A percentile compares a stretch with the other conserved stretches of the same genome.
Evolutionary conservation across 1,139 yeast species (phyloP).

Genomic region (Hyphopichia fennica): DNA sequence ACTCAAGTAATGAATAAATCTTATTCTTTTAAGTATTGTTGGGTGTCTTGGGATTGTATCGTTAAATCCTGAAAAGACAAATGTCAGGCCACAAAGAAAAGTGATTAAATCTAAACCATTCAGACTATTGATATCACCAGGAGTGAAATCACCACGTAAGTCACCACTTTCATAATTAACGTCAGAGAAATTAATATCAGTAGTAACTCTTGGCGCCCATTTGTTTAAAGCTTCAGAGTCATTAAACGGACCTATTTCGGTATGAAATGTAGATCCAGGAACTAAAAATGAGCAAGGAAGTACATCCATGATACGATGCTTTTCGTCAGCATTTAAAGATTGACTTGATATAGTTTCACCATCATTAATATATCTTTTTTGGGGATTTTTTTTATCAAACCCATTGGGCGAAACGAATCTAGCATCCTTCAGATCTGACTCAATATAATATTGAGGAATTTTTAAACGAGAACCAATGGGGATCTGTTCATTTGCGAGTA

Average conservation of each 20-base stretch:
- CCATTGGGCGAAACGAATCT: too few relatives aligned
- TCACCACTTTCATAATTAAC: slow-evolving; percentile 5
- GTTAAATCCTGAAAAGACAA: background rate
- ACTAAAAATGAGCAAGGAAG: slow-evolving; percentile 15
- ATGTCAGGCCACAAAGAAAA: background rate
- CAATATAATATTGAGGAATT: too few relatives aligned
- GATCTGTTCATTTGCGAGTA: too few relatives aligned
- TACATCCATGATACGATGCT: slow-evolving; percentile 21
- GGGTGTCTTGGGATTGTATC: background rate
- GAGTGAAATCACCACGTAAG: background rate
- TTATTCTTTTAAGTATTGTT: background rate
- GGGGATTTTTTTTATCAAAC: too few relatives aligned
- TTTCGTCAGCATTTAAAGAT: slow-evolving; percentile 12
- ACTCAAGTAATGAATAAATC: background rate
- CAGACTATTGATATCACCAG: background rate
- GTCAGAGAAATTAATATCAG: slow-evolving; percentile 6
- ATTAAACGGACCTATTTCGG: background rate
- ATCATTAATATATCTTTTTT: too few relatives aligned
- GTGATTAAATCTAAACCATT: background rate
- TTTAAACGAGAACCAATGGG: too few relatives aligned
- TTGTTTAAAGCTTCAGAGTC: too few relatives aligned
- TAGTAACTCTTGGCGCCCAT: too few relatives aligned
- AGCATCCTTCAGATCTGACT: too few relatives aligned
- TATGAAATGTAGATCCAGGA: slow-evolving; percentile 9
- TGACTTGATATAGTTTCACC: background rate